Conservation (phyloP, 2,329 filamentous ascomycete genomes). For the Botrytis pseudocinerea region DNA sequence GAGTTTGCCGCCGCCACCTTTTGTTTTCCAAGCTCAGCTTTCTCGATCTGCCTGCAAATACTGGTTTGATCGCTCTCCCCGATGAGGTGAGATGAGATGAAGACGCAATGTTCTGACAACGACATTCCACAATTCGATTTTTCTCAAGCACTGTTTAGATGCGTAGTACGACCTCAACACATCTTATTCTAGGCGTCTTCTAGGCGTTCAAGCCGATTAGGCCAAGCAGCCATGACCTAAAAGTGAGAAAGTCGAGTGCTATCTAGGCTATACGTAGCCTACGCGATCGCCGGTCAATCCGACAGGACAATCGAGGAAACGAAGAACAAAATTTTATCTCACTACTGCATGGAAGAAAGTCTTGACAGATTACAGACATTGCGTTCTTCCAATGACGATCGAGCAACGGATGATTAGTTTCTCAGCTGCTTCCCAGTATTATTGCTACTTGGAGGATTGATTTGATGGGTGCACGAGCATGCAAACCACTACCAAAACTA, state of each 20-base stretch:
- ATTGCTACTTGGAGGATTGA: not conserved
- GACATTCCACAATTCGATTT: not conserved
- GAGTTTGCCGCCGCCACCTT: slow-evolving; percentile 3
- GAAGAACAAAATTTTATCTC: not conserved
- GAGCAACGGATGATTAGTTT: not conserved
- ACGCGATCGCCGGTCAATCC: slow-evolving; percentile 6
- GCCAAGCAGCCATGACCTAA: slow-evolving; percentile 1
- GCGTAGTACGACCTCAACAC: not conserved
- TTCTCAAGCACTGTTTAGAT: not conserved
- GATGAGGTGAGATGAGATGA: slow-evolving; percentile 1
- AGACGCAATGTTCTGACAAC: not conserved
- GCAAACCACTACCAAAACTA: not conserved
- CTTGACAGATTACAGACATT: not conserved
- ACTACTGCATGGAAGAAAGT: slow-evolving; percentile 16
- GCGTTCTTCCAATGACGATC: not conserved
- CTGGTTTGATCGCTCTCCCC: not conserved
- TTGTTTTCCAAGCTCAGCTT: slow-evolving; percentile 6
- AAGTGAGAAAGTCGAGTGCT: not conserved
- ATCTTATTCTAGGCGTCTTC: slow-evolving; percentile 8
- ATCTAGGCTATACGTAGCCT: not conserved
- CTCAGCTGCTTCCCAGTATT: not conserved
- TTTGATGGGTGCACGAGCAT: slow-evolving; percentile 14
- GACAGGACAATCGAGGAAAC: not conserved
- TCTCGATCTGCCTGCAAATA: not conserved
- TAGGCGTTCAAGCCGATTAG: not conserved